Conservation (phyloP, 1,284 basidiomycete species). For the Baeospora myosura region DNA sequence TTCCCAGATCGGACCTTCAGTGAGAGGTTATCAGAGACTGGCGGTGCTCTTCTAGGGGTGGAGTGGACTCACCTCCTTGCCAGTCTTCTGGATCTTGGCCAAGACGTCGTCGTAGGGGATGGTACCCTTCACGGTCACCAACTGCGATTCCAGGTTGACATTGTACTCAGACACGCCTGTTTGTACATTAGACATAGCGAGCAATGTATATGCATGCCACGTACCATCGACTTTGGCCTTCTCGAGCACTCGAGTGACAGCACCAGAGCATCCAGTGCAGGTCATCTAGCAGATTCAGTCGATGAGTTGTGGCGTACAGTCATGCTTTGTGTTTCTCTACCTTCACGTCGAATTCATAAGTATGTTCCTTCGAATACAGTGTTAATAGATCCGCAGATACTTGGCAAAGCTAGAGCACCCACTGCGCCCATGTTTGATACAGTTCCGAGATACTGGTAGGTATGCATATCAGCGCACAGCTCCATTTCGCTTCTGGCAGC, state of each 20-base stretch:
- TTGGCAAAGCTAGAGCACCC: no score
- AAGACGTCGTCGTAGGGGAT: slow-evolving; percentile 61
- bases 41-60: no score
- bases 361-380: no score
- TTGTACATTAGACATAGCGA: neutral
- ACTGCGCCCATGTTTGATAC: no score
- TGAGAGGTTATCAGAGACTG: neutral
- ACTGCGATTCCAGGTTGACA: slow-evolving; percentile 64
- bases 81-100: slow-evolving; percentile 80
- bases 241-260: slow-evolving; percentile 64
- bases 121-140: slow-evolving; percentile 61
- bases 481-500: no score
- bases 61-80: slow-evolving; percentile 65
- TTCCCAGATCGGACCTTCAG: slow-evolving; percentile 7
- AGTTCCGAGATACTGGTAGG: no score
- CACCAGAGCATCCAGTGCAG: slow-evolving; percentile 76
- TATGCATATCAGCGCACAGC: no score
- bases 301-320: slow-evolving; percentile 4
- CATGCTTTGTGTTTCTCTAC: slow-evolving; percentile 18
- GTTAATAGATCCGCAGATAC: no score
- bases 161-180: slow-evolving; percentile 50
- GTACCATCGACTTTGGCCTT: slow-evolving; percentile 64
- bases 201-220: neutral
- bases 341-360: slow-evolving; percentile 58
- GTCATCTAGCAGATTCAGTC: slow-evolving; percentile 52